These are phyloP conservation scores for Amesomyces nigricolor DNA, from an alignment of 2,329 filamentous ascomycete species.

Conservation along the genomic window DNA sequence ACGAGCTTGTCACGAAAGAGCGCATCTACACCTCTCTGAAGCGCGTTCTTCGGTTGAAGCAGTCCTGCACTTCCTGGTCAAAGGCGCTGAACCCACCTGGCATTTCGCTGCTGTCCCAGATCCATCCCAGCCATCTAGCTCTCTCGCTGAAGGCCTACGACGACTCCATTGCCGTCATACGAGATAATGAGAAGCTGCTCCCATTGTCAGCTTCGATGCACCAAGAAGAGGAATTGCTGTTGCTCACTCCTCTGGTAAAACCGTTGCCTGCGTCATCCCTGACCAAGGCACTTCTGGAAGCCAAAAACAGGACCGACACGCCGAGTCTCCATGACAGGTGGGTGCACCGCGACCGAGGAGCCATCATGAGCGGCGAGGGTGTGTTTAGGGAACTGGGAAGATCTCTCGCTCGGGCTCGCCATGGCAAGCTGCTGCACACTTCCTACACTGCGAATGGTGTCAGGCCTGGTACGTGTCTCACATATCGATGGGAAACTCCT, in stretches of 20 bases:
- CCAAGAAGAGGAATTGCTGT: constrained; percentile 78
- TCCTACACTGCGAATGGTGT: constrained; percentile 94
- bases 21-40: constrained; percentile 75
- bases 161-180: constrained; percentile 84
- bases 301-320: constrained; percentile 36
- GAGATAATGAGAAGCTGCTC: constrained; percentile 79
- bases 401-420: constrained; percentile 77
- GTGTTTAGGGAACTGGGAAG: constrained; percentile 88
- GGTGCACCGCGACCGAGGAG: constrained; percentile 52
- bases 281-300: constrained; percentile 62
- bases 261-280: constrained; percentile 85
- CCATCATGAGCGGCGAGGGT: constrained; percentile 84
- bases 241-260: constrained; percentile 85
- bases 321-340: constrained; percentile 48
- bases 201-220: constrained; percentile 78
- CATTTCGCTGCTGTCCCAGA: constrained; percentile 65
- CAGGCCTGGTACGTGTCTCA: constrained; percentile 52
- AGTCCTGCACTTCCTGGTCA: constrained; percentile 81
- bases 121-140: constrained; percentile 75
- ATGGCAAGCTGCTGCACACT: constrained; percentile 83
- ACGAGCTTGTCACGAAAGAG: constrained; percentile 76
- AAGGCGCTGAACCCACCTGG: constrained; percentile 85
- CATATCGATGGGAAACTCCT: background rate
- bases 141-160: constrained; percentile 86
- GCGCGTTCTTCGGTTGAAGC: constrained; percentile 75